Evolutionary conservation across 768 basidiomycete species (phyloP).

Genomic region (Podaxis sp.): DNA sequence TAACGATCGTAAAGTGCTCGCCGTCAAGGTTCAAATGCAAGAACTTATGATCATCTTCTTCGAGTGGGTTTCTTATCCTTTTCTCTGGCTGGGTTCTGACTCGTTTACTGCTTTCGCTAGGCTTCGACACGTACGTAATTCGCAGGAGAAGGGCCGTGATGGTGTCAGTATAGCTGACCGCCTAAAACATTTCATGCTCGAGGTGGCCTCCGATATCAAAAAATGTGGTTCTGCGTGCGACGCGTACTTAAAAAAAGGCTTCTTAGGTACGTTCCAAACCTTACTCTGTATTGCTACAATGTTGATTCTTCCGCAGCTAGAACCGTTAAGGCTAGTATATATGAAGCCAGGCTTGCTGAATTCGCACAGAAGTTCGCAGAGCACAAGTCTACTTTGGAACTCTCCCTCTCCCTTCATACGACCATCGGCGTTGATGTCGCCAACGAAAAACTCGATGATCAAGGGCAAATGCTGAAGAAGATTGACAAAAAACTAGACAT

Average conservation of each 20-base stretch:
- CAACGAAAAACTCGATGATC: conserved; percentile 28
- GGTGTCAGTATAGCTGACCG: conserved; percentile 30
- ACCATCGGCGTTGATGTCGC: conserved; percentile 34
- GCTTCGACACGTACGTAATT: conserved; percentile 27
- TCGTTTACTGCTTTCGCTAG: conserved; percentile 15
- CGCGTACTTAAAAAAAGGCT: conserved; percentile 41
- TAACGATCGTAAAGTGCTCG: conserved; percentile 48
- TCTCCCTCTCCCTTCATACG: conserved; percentile 37
- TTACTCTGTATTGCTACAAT: not conserved
- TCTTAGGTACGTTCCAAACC: conserved; percentile 29
- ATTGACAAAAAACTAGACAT: conserved; percentile 33
- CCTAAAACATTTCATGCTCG: conserved; percentile 25
- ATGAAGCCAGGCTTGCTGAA: conserved; percentile 36
- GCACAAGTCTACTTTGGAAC: conserved; percentile 32
- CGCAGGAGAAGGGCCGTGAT: conserved; percentile 28
- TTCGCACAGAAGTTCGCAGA: conserved; percentile 32
- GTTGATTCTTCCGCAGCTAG: conserved; percentile 25
- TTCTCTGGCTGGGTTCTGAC: not conserved
- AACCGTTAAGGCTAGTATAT: conserved; percentile 33
- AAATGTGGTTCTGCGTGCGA: conserved; percentile 46
- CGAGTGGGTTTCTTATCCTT: conserved; percentile 31
- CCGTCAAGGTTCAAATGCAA: conserved; percentile 48
- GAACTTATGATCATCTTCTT: conserved; percentile 46
- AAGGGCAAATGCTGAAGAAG: conserved; percentile 18
- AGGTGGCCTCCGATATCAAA: conserved; percentile 39